Evolutionary conservation across 2,329 filamentous ascomycete genomes (phyloP).

Genomic region (Phaeoacremonium minimum): DNA sequence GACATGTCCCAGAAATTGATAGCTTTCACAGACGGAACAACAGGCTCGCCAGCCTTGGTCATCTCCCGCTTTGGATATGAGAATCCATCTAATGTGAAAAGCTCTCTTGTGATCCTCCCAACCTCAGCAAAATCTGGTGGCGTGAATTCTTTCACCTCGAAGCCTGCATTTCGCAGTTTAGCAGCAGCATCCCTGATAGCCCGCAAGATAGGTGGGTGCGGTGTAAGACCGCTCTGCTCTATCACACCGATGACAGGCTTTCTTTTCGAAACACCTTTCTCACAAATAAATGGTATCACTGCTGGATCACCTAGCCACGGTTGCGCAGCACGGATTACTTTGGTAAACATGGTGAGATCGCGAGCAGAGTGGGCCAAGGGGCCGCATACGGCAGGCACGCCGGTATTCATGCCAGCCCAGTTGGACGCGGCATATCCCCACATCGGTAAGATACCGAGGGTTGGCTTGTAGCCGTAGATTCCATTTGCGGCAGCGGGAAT

Average conservation of each 20-base stretch:
- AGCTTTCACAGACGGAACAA: slow-evolving; percentile 23
- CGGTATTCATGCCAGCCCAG: slow-evolving; percentile 21
- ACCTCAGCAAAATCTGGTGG: slow-evolving; percentile 24
- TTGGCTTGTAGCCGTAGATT: slow-evolving; percentile 23
- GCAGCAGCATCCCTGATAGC: slow-evolving; percentile 16
- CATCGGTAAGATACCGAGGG: slow-evolving; percentile 23
- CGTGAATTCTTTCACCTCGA: slow-evolving; percentile 21
- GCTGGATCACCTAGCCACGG: slow-evolving; percentile 18
- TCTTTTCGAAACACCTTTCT: slow-evolving; percentile 7
- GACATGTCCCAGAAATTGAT: slow-evolving; percentile 26
- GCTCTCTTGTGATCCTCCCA: slow-evolving; percentile 20
- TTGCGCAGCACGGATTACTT: slow-evolving; percentile 13
- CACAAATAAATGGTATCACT: slow-evolving; percentile 15
- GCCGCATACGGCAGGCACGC: slow-evolving; percentile 20
- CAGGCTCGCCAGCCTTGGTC: slow-evolving; percentile 22
- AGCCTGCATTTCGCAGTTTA: slow-evolving; percentile 19
- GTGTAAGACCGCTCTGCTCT: slow-evolving; percentile 18
- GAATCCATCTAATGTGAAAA: slow-evolving; percentile 27
- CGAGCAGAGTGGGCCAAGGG: slow-evolving; percentile 19
- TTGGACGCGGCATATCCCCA: slow-evolving; percentile 22
- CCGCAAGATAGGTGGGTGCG: slow-evolving; percentile 17
- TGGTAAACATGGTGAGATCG: slow-evolving; percentile 17
- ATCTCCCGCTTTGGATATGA: slow-evolving; percentile 25
- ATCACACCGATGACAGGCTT: slow-evolving; percentile 24
- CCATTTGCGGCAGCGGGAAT: slow-evolving; percentile 22